phyloP scores from a whole-genome alignment of 2,329 filamentous ascomycete species.

The Aschersonia sp. region DNA sequence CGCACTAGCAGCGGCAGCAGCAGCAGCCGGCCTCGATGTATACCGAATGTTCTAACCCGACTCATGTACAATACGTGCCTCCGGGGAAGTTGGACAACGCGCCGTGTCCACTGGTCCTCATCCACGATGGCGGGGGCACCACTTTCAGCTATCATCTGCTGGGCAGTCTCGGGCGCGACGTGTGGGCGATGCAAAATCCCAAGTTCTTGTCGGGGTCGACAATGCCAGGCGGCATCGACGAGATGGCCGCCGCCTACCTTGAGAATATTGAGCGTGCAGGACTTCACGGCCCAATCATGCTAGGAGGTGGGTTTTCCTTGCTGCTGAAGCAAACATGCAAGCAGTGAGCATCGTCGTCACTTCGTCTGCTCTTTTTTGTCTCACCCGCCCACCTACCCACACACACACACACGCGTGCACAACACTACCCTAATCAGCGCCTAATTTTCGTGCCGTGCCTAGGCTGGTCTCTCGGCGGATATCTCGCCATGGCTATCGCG shows the following conservation, averaged over 20 bases:
- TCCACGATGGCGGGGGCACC: slow-evolving; percentile 17
- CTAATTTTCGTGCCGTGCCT: no score
- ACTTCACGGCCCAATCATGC: slow-evolving; percentile 11
- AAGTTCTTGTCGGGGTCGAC: slow-evolving; percentile 10
- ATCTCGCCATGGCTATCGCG: slow-evolving; percentile 11
- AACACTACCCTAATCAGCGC: no score
- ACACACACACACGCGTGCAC: no score
- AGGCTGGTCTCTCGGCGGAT: slow-evolving; percentile 18
- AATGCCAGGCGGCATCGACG: slow-evolving; percentile 14
- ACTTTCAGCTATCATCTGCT: slow-evolving; percentile 15
- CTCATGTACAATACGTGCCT: slow-evolving; percentile 8
- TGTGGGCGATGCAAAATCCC: slow-evolving; percentile 16
- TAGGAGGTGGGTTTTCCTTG: slow-evolving; percentile 9
- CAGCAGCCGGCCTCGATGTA: slow-evolving; percentile 5
- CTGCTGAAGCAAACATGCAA: not conserved
- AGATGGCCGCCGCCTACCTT: slow-evolving; percentile 15
- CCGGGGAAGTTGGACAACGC: slow-evolving; percentile 6
- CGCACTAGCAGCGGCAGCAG: not conserved
- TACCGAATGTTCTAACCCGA: slow-evolving; percentile 11
- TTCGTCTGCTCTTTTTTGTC: not conserved
- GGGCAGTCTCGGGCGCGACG: slow-evolving; percentile 12
- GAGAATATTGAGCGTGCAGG: slow-evolving; percentile 9
- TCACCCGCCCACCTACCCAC: not conserved
- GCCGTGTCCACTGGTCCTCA: slow-evolving; percentile 12
- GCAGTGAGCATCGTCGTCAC: no score